A percentile compares a stretch with the other conserved stretches of the same genome.
Conservation (phyloP, 2,329 filamentous ascomycete species). For the Aspergillus floridensis region DNA sequence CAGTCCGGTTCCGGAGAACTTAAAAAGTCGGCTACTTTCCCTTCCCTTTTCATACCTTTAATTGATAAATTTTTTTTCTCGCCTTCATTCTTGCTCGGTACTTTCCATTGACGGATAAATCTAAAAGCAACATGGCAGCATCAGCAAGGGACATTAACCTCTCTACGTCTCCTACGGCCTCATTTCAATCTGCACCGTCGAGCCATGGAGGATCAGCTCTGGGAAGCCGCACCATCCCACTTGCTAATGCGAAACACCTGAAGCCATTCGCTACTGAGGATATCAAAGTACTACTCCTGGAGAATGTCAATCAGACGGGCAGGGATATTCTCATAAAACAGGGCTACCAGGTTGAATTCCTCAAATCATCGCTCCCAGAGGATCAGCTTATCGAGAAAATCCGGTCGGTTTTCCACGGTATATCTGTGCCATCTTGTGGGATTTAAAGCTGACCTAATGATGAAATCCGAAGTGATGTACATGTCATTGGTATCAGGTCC, state of each 20-base stretch:
- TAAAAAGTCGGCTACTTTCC: neutral
- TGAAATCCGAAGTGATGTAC: conserved; percentile 66
- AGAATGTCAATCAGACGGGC: conserved; percentile 93
- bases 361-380: conserved; percentile 87
- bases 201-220: conserved; percentile 56
- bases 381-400: conserved; percentile 97
- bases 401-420: conserved; percentile 53
- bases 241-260: conserved; percentile 65
- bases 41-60: neutral
- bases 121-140: conserved; percentile 19
- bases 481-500: conserved; percentile 96
- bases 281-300: conserved; percentile 91
- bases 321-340: conserved; percentile 76
- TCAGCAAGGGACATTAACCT: conserved; percentile 51
- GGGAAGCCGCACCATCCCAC: conserved; percentile 42
- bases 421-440: neutral
- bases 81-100: neutral
- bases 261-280: conserved; percentile 96
- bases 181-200: conserved; percentile 70
- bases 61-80: neutral
- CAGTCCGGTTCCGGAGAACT: conserved; percentile 15
- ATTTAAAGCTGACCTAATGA: conserved; percentile 13
- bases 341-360: conserved; percentile 91
- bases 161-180: conserved; percentile 71
- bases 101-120: neutral